Evolutionary conservation across 192 early-diverging fungal species (phyloP), one percentile per base, ranked within the genome.

Genomic region (Coemansia sp.): DNA sequence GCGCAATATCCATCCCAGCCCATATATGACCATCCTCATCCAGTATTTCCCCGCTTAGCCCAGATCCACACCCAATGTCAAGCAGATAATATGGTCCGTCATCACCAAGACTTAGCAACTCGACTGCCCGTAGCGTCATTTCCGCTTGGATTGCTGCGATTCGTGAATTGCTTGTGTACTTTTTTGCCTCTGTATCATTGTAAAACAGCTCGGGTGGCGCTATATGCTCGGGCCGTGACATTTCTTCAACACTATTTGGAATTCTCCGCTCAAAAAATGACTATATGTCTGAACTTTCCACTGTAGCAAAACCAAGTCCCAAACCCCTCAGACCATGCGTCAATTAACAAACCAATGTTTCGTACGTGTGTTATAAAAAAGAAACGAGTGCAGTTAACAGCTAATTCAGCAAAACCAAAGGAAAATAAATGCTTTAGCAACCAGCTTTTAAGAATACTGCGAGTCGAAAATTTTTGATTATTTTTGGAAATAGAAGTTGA

Each of bases 201-300:
- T 99, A 99, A 77, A 94, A 95, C 45, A 99, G 92, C 86, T 99
- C 95, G 67, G 97, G 95, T 19, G 97, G 97, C 43, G 97, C 95
- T 69, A 90, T 85, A 68, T 99, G 96, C 76, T 99, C 97, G 21
- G 97, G 96, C 46, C 96, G 87, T 19, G 93, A 94, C 95, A 96
- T 98, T 54, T 21, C 39, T 39, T 54, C 51, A 8, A 54, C 26
- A 26, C 51, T 54, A 54, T 22, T 54, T 26, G 9, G 51, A 54
- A 26, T 26, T 18, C 12, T 8, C 51, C 15, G 10, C 10, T 45
- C 1, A 8, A 45, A 45, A 4, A 4, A 13, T 45, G 42, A 45
- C 42, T 26, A 26, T 26, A 26, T 26, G 26, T 3, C 26, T 26
- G 26, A 26, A 26, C 26, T 26, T 26, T 26, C 26, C 26, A 26